Base-by-base conservation (phyloP, 2,329 filamentous ascomycete species). In the Blumeria hordei region DNA sequence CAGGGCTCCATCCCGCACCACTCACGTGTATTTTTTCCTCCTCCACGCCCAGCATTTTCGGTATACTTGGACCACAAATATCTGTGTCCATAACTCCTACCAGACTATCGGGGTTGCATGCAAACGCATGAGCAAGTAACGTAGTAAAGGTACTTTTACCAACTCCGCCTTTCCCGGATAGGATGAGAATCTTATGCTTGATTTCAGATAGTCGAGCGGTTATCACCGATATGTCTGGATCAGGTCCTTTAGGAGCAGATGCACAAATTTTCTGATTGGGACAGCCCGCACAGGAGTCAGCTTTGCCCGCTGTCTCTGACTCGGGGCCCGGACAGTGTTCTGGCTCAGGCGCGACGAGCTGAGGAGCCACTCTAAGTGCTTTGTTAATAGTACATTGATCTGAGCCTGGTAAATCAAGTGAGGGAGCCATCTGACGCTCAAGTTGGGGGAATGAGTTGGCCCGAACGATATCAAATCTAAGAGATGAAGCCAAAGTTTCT, bases 41-140 rank as follows among this genome's bases (percentile, higher is more conserved):
- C 68, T 95, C 88, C 0, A 95, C 90, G 36, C 92, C 92, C 81
- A 98, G 88, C 90, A 98, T 96, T 71, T 95, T 95, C 18, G 92
- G 92, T 63, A 98, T 95, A 59, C 81, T 87, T 0, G 92, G 92
- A 0, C 92, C 92, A 69, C 88, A 95, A 59, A 98, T 94, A 68
- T 98, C 92, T 6, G 92, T 93, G 69, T 98, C 92, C 87, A 96
- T 95, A 62, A 98, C 82, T 18, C 90, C 92, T 33, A 98, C 85
- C 0, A 79, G 86, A 56, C 73, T 82, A 49, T 82, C 78, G 0
- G 82, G 79, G 67, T 93, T 86, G 12, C 78, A 77, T 1, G 92
- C 86, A 63, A 98, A 93, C 1, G 85, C 88, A 66, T 94, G 87
- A 1, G 85, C 84, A 16, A 96, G 78, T 62, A 96, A 78, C 1